These are phyloP conservation scores for Xylariaceae sp. DNA, from an alignment of 2,329 filamentous ascomycete species.

Conservation along the genomic window DNA sequence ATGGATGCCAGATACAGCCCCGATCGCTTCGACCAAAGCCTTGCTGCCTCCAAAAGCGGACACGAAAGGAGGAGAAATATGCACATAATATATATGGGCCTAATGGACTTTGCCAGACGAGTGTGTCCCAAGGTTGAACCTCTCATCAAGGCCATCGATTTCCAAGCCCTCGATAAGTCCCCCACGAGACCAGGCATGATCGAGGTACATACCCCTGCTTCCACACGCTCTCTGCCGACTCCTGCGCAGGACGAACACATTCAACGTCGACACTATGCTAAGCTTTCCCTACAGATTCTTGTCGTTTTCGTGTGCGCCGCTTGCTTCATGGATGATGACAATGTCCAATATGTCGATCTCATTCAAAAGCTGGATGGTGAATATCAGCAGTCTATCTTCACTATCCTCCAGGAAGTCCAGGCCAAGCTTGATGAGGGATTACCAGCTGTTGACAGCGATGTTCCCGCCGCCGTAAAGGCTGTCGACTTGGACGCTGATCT, in stretches of 20 bases:
- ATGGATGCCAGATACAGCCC: constrained; percentile 57
- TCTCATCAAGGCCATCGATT: constrained; percentile 52
- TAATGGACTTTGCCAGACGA: constrained; percentile 55
- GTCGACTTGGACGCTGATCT: constrained; percentile 49
- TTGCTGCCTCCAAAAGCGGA: constrained; percentile 41
- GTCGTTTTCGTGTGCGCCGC: constrained; percentile 24
- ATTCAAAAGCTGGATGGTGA: constrained; percentile 18
- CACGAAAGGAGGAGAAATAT: constrained; percentile 48
- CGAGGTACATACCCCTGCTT: constrained; percentile 27
- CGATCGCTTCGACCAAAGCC: constrained; percentile 48
- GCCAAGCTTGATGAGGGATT: constrained; percentile 35
- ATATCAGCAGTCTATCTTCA: constrained; percentile 33
- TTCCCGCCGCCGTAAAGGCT: constrained; percentile 26
- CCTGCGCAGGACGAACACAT: neutral
- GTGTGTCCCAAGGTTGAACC: constrained; percentile 51
- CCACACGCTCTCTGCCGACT: neutral
- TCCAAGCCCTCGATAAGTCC: constrained; percentile 57
- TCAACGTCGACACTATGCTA: constrained; percentile 8
- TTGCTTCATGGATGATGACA: constrained; percentile 24
- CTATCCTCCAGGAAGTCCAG: constrained; percentile 34
- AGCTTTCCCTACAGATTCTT: constrained; percentile 22
- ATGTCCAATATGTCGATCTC: constrained; percentile 22
- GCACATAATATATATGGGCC: constrained; percentile 52
- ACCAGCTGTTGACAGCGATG: constrained; percentile 31
- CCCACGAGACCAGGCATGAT: constrained; percentile 54